These are phyloP conservation scores for Cystoderma amianthinum DNA, from an alignment of 768 basidiomycete species.

Conservation along the genomic window DNA sequence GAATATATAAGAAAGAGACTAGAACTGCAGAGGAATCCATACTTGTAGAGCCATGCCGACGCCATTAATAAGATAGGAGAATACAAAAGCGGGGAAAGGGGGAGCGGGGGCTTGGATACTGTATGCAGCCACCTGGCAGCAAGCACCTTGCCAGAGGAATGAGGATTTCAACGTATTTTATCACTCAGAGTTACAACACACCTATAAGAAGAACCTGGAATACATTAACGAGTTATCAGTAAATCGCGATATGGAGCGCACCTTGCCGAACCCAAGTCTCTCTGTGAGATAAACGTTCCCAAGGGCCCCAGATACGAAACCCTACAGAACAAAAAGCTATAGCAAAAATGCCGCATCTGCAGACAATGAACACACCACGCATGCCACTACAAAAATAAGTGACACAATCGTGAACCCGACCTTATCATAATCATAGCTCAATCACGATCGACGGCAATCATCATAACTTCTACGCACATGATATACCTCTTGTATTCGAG, in stretches of 20 bases:
- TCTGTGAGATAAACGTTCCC: slow-evolving; percentile 29
- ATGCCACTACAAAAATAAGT: slow-evolving; percentile 44
- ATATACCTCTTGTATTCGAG: slow-evolving; percentile 51
- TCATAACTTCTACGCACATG: slow-evolving; percentile 12
- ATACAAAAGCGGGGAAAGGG: slow-evolving; percentile 58
- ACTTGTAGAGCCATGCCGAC: slow-evolving; percentile 40
- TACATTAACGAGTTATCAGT: not conserved
- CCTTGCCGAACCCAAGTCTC: slow-evolving; percentile 36
- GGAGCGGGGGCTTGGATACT: slow-evolving; percentile 45
- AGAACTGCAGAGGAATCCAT: not conserved
- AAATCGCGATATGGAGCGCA: slow-evolving; percentile 9
- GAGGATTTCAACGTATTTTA: not conserved
- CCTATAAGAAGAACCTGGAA: slow-evolving; percentile 13
- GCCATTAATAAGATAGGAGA: slow-evolving; percentile 37
- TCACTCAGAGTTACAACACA: not conserved
- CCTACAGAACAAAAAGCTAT: slow-evolving; percentile 19
- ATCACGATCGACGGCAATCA: not conserved
- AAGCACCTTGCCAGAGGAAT: slow-evolving; percentile 29
- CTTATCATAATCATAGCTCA: no score
- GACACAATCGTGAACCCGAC: slow-evolving; percentile 50
- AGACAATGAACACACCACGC: slow-evolving; percentile 20
- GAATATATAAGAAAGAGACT: not conserved
- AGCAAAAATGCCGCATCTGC: not conserved
- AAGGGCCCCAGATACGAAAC: slow-evolving; percentile 31
- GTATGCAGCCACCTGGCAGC: slow-evolving; percentile 47